phyloP scores from a whole-genome alignment of 2,329 filamentous ascomycete genomes.

The Orbilia ellipsospora region DNA sequence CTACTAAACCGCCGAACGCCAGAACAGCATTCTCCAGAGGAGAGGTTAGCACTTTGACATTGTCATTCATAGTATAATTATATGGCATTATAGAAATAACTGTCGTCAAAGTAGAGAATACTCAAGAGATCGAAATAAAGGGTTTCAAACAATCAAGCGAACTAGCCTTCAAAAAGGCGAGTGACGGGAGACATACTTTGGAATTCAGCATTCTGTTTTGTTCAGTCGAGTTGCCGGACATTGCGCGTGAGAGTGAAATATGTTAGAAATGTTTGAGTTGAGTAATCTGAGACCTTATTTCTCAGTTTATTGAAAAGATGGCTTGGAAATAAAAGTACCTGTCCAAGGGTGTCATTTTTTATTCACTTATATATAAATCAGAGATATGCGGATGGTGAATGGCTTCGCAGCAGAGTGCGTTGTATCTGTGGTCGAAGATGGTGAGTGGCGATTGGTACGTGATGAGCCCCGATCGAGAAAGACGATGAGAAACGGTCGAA shows the following conservation, averaged over 20 bases:
- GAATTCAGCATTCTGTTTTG: slow-evolving; percentile 45
- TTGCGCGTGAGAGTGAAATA: slow-evolving; percentile 8
- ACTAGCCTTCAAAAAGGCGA: not conserved
- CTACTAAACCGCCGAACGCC: slow-evolving; percentile 52
- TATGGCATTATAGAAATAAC: too few species aligned
- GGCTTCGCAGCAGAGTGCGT: slow-evolving; percentile 1
- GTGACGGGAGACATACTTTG: slow-evolving; percentile 27
- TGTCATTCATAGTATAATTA: too few species aligned
- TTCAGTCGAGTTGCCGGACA: slow-evolving; percentile 7
- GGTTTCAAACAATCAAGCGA: not conserved
- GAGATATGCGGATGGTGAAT: not conserved
- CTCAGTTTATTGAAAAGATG: not conserved
- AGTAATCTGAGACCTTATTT: not conserved
- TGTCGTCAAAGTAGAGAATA: not conserved
- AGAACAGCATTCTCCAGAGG: slow-evolving; percentile 41
- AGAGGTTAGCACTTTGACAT: not conserved
- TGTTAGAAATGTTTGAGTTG: not conserved
- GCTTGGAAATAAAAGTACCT: slow-evolving; percentile 15
- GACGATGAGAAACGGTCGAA: not conserved
- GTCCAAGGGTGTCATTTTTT: slow-evolving; percentile 28
- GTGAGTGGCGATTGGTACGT: slow-evolving; percentile 14
- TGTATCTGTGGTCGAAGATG: not conserved
- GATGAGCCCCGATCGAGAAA: slow-evolving; percentile 15
- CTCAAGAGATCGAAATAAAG: not conserved
- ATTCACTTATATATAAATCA: not conserved